These are phyloP conservation scores for Botryosphaeria dothidea DNA, from an alignment of 2,329 filamentous ascomycete genomes.

Conservation along the genomic window DNA sequence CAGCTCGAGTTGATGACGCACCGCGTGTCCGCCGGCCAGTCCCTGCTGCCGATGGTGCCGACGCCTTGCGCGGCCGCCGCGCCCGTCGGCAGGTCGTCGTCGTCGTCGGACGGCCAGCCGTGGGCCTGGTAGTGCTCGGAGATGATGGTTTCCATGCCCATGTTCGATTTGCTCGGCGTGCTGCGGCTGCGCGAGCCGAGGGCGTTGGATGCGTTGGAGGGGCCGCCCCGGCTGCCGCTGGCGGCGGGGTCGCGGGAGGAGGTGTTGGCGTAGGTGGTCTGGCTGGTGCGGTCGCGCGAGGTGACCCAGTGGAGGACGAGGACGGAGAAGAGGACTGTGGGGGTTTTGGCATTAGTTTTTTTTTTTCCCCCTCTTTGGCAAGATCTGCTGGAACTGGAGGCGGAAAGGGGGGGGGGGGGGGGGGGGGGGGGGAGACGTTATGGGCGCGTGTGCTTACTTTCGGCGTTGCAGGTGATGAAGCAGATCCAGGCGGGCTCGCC, in stretches of 20 bases:
- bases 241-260: no score
- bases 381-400: no score
- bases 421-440: no score
- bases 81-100: not conserved
- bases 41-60: not conserved
- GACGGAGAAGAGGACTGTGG: slow-evolving; percentile 1
- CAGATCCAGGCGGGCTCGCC: slow-evolving; percentile 16
- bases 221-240: no score
- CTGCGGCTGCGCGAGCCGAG: not conserved
- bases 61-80: not conserved
- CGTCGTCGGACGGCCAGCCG: not conserved
- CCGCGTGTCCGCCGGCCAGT: not conserved
- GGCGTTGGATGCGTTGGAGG: no score
- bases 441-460: no score
- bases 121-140: slow-evolving; percentile 1
- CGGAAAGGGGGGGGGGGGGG: not conserved
- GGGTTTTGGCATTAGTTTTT: not conserved
- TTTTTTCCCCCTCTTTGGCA: not conserved
- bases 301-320: slow-evolving; percentile 13
- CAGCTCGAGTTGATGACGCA: not conserved
- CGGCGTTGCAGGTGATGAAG: slow-evolving; percentile 8
- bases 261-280: slow-evolving; percentile 2
- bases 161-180: not conserved
- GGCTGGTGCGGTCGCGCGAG: not conserved
- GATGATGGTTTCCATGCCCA: slow-evolving; percentile 1